Evolutionary conservation across 2,329 filamentous ascomycete genomes (phyloP).

Genomic region (Trichoderma atrobrunneum): DNA sequence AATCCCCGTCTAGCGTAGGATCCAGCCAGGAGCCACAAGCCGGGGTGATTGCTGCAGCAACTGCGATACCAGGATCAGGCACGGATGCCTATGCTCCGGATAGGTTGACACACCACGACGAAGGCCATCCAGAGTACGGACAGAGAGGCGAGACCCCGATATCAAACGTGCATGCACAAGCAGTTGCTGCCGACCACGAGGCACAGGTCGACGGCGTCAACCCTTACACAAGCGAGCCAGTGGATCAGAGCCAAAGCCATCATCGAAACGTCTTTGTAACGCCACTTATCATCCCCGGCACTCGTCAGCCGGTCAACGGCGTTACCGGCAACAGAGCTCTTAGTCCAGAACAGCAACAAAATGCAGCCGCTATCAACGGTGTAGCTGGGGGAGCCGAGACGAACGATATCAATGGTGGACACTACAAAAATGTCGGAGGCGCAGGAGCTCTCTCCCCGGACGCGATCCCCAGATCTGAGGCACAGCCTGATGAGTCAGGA

Average conservation of each 20-base stretch:
- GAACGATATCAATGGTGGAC: conserved; percentile 16
- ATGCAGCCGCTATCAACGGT: neutral
- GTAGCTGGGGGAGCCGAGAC: neutral
- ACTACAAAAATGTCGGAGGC: conserved; percentile 19
- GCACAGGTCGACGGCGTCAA: conserved; percentile 56
- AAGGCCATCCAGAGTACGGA: conserved; percentile 41
- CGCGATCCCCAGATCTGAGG: conserved; percentile 25
- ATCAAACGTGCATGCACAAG: conserved; percentile 50
- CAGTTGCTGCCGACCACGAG: conserved; percentile 48
- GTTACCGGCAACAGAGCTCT: neutral
- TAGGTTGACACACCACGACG: conserved; percentile 27
- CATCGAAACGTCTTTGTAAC: neutral
- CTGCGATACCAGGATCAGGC: conserved; percentile 43
- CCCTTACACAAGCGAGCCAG: conserved; percentile 52
- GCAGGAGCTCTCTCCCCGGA: conserved; percentile 17
- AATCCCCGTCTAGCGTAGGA: conserved; percentile 78
- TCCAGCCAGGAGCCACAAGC: conserved; percentile 59
- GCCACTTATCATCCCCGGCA: conserved; percentile 2
- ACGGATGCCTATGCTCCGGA: conserved; percentile 29
- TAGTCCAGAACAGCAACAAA: neutral
- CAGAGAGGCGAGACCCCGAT: conserved; percentile 45
- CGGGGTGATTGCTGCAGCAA: conserved; percentile 58
- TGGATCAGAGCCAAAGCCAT: conserved; percentile 27
- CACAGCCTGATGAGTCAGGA: conserved; percentile 23
- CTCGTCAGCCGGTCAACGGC: neutral